Evolutionary conservation across 2,329 filamentous ascomycete genomes (phyloP).

Genomic region (Fusarium sp.): DNA sequence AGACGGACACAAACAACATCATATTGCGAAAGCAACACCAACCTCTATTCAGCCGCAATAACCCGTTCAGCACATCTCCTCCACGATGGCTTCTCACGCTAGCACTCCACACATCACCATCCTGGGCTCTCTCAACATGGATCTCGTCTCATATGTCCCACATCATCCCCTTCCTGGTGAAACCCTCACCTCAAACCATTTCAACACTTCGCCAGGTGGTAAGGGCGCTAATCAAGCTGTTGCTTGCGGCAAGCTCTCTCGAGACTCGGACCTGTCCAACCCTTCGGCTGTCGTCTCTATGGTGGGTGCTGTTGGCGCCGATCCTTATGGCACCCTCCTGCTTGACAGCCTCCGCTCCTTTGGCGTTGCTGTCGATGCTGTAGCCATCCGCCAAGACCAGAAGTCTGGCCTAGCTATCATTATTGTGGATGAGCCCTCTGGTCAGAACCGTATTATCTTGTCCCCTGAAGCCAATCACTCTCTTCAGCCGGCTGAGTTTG

Average conservation of each 20-base stretch:
- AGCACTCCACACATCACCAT: slow-evolving; percentile 72
- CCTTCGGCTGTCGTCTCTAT: slow-evolving; percentile 67
- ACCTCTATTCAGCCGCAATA: neutral
- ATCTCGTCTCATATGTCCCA: slow-evolving; percentile 88
- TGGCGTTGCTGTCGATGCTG: slow-evolving; percentile 70
- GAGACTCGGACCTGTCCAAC: slow-evolving; percentile 56
- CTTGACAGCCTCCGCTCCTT: slow-evolving; percentile 67
- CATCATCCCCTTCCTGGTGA: slow-evolving; percentile 88
- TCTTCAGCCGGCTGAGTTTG: slow-evolving; percentile 53
- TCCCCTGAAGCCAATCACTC: slow-evolving; percentile 77
- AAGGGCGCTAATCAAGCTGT: slow-evolving; percentile 98
- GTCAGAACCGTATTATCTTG: slow-evolving; percentile 82
- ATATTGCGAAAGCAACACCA: neutral
- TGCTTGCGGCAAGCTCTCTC: slow-evolving; percentile 84
- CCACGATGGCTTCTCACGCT: slow-evolving; percentile 37
- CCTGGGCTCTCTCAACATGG: slow-evolving; percentile 93
- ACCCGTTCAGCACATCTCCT: neutral
- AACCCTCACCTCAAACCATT: slow-evolving; percentile 83
- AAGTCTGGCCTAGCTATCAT: slow-evolving; percentile 81
- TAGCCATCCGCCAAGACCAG: slow-evolving; percentile 57
- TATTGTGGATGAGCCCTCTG: slow-evolving; percentile 77
- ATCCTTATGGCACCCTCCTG: slow-evolving; percentile 73
- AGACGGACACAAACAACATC: slow-evolving; percentile 1
- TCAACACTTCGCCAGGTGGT: slow-evolving; percentile 85
- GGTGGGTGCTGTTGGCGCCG: slow-evolving; percentile 78